A percentile compares a stretch with the other conserved stretches of the same genome.
phyloP scores from a whole-genome alignment of 1,139 yeast species.

The Yamadazyma epiphylla region DNA sequence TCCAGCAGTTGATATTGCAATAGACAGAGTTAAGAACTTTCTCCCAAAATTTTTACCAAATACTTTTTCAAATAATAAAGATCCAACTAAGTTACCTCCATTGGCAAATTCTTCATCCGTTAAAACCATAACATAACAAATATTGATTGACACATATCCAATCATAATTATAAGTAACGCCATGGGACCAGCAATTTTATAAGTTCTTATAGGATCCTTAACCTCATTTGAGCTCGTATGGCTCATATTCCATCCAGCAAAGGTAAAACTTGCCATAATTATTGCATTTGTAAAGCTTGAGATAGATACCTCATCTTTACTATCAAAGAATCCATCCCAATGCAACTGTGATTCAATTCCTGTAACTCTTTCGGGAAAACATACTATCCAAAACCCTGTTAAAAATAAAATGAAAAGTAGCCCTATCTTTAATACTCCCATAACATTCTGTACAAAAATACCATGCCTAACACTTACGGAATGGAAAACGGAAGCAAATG shows the following conservation, averaged over 20 bases:
- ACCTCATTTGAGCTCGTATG: conserved; percentile 62
- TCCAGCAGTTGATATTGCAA: conserved; percentile 59
- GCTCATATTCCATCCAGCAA: conserved; percentile 62
- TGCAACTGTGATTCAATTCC: conserved; percentile 39
- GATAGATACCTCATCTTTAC: conserved; percentile 27
- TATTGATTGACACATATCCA: conserved; percentile 51
- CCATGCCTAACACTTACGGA: conserved; percentile 54
- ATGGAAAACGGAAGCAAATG: conserved; percentile 45
- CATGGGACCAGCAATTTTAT: conserved; percentile 58
- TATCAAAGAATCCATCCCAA: conserved; percentile 25
- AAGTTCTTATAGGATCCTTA: conserved; percentile 53
- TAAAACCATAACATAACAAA: conserved; percentile 54
- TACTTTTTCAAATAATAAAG: conserved; percentile 52
- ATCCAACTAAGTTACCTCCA: conserved; percentile 58
- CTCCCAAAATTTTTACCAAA: conserved; percentile 52
- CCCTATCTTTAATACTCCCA: conserved; percentile 53
- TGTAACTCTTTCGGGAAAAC: conserved; percentile 40
- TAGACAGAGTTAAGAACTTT: conserved; percentile 49
- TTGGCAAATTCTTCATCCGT: conserved; percentile 49
- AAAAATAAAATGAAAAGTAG: conserved; percentile 45
- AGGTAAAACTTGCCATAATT: conserved; percentile 57
- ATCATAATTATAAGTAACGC: conserved; percentile 46
- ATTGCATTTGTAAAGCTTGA: conserved; percentile 54
- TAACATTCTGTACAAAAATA: conserved; percentile 48
- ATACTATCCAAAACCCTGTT: conserved; percentile 48